phyloP scores from a whole-genome alignment of 495 filamentous ascomycete species.

The Daldinia vernicosa region DNA sequence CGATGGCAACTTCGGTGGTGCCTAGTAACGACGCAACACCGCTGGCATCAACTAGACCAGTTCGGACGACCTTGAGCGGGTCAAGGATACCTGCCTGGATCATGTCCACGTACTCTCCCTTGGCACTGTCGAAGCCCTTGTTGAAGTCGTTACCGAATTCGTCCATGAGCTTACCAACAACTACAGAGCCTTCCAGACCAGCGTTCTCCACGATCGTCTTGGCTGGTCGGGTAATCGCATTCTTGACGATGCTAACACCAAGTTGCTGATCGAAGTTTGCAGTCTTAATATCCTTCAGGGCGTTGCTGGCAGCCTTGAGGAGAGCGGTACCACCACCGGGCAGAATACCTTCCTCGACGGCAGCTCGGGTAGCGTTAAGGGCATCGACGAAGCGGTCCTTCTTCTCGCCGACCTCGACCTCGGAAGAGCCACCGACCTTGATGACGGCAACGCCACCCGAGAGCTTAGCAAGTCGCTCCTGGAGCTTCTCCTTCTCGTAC shows the following conservation, averaged over 20 bases:
- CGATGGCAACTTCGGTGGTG: conserved; percentile 97
- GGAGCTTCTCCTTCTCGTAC: conserved; percentile 99
- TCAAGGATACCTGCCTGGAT: conserved; percentile 96
- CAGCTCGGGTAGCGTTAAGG: conserved; percentile 96
- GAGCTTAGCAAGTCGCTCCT: conserved; percentile 99
- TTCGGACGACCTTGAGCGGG: conserved; percentile 98
- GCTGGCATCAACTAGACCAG: conserved; percentile 90
- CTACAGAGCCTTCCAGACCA: conserved; percentile 91
- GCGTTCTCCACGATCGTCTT: conserved; percentile 98
- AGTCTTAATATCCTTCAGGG: conserved; percentile 80
- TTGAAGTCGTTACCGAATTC: conserved; percentile 94
- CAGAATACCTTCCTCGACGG: conserved; percentile 98
- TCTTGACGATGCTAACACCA: conserved; percentile 96
- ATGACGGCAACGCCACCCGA: conserved; percentile 99
- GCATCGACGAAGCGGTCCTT: conserved; percentile 99
- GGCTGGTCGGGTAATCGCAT: conserved; percentile 93
- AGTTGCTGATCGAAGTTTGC: conserved; percentile 99
- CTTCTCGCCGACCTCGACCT: conserved; percentile 99
- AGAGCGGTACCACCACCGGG: conserved; percentile 98
- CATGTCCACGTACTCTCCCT: conserved; percentile 99
- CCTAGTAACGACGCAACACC: conserved; percentile 97
- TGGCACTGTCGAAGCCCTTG: conserved; percentile 94
- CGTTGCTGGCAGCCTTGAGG: conserved; percentile 94
- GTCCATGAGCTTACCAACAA: conserved; percentile 97
- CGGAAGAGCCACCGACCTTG: conserved; percentile 96